Conservation (phyloP, 805 yeast species). For the Cyberlindnera mrakii region DNA sequence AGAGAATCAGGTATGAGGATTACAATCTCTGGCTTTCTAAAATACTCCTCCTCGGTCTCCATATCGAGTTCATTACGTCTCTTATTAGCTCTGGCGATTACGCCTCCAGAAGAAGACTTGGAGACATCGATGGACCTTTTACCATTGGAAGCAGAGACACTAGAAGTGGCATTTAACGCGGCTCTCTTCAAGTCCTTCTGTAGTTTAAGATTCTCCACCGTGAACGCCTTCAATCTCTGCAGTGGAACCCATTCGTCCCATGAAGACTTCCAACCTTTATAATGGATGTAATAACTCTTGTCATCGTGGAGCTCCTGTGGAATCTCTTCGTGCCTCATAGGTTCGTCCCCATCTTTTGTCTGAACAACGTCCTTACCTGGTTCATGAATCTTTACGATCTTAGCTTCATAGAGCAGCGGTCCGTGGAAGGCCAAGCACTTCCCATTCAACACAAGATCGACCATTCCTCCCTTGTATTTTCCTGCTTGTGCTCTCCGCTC, state of each 20-base stretch:
- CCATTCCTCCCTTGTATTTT: not conserved
- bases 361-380: constrained; percentile 39
- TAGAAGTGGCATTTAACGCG: constrained; percentile 29
- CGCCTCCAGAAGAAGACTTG: constrained; percentile 3
- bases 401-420: constrained; percentile 85
- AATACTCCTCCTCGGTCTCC: constrained; percentile 24
- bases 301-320: constrained; percentile 32
- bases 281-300: constrained; percentile 66
- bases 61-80: constrained; percentile 26
- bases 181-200: constrained; percentile 55
- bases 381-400: constrained; percentile 58
- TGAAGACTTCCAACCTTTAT: constrained; percentile 90
- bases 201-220: constrained; percentile 58
- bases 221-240: constrained; percentile 61
- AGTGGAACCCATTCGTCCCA: constrained; percentile 96
- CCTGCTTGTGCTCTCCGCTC: not conserved
- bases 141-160: constrained; percentile 12
- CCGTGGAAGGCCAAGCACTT: constrained; percentile 83
- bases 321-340: constrained; percentile 15
- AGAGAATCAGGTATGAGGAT: constrained; percentile 58
- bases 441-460: constrained; percentile 19
- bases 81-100: constrained; percentile 19
- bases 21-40: constrained; percentile 35
- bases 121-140: constrained; percentile 13
- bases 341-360: constrained; percentile 34